A percentile compares a stretch with the other conserved stretches of the same genome.
phyloP scores from a whole-genome alignment of 345 rosid genomes.

The Limnanthes douglasii region DNA sequence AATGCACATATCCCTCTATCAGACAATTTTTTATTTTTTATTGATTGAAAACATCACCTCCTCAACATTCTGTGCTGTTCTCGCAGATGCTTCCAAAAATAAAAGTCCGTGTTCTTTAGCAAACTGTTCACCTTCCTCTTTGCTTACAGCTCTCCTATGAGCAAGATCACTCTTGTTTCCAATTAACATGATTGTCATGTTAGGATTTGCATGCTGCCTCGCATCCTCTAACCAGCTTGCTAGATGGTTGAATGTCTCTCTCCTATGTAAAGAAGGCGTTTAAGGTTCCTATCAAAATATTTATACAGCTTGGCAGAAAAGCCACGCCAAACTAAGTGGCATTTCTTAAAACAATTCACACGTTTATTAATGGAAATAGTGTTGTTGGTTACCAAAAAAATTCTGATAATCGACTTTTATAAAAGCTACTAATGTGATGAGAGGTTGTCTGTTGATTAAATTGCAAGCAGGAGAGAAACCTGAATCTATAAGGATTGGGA shows the following conservation, averaged over 20 bases:
- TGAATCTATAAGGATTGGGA: too few species aligned
- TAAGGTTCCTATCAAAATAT: too few species aligned
- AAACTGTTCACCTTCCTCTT: slow-evolving; percentile 97
- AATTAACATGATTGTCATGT: slow-evolving; percentile 81
- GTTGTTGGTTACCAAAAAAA: too few species aligned
- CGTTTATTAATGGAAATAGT: too few species aligned
- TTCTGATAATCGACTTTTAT: too few species aligned
- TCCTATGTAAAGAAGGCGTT: slow-evolving; percentile 25
- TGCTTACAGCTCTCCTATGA: slow-evolving; percentile 84
- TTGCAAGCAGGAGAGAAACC: too few species aligned
- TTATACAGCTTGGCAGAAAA: too few species aligned
- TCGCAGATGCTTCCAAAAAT: slow-evolving; percentile 93
- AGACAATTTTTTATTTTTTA: too few species aligned
- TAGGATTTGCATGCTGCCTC: slow-evolving; percentile 94
- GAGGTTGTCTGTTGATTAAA: too few species aligned
- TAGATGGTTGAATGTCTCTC: slow-evolving; percentile 95
- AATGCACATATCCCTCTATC: neutral
- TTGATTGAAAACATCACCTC: slow-evolving; percentile 32
- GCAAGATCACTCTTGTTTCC: slow-evolving; percentile 94
- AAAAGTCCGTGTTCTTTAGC: slow-evolving; percentile 88
- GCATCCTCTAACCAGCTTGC: slow-evolving; percentile 99
- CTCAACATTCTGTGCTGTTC: slow-evolving; percentile 96
- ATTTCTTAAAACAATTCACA: too few species aligned
- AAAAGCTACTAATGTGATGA: too few species aligned
- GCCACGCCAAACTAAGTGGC: too few species aligned